Conservation (phyloP, 768 basidiomycete genomes). For the Coprinellus micaceus region DNA sequence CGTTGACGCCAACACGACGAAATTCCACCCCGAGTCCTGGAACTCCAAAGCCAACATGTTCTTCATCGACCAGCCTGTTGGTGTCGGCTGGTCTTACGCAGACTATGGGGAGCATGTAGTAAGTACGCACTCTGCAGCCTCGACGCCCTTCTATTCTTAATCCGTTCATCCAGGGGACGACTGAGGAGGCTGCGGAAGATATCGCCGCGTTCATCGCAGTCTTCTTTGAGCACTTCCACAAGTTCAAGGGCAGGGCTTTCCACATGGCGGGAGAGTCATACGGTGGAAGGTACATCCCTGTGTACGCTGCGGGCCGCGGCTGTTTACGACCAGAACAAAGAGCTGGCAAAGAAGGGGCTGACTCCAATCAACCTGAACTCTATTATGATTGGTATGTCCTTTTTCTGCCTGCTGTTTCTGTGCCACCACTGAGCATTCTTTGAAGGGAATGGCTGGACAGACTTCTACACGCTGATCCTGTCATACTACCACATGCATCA, state of each 20-base stretch:
- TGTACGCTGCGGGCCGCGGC: constrained; percentile 74
- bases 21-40: constrained; percentile 62
- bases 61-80: constrained; percentile 61
- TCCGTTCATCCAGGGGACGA: constrained; percentile 46
- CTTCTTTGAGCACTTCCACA: constrained; percentile 75
- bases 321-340: constrained; percentile 68
- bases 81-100: constrained; percentile 62
- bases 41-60: constrained; percentile 64
- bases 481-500: constrained; percentile 46
- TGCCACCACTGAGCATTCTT: neutral
- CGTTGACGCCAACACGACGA: constrained; percentile 47
- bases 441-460: constrained; percentile 61
- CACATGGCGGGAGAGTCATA: constrained; percentile 81
- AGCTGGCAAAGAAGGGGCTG: constrained; percentile 51
- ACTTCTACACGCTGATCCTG: constrained; percentile 41
- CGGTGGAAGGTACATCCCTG: constrained; percentile 66
- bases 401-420: neutral
- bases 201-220: constrained; percentile 72
- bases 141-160: neutral
- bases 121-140: constrained; percentile 16
- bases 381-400: constrained; percentile 58
- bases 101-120: constrained; percentile 63
- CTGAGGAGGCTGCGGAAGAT: constrained; percentile 78
- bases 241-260: constrained; percentile 64
- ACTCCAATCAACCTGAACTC: constrained; percentile 61